phyloP scores from a whole-genome alignment of 1,139 yeast genomes.

The Yamadazyma kanchanaburiensis region DNA sequence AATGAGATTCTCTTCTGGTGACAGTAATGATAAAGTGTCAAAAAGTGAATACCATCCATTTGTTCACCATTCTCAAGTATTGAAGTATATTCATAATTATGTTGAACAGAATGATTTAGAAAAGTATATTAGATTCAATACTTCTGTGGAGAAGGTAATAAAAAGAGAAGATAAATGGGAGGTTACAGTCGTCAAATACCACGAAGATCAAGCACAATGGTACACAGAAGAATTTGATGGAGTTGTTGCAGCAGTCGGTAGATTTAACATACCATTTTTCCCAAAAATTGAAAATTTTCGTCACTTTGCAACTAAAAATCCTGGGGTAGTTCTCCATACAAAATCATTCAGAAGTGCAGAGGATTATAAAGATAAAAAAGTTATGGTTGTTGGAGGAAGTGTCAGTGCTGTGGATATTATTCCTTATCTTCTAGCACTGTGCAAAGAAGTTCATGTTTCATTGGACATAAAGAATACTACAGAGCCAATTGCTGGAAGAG shows the following conservation, averaged over 20 bases:
- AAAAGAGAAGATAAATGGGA: slow-evolving; percentile 41
- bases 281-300: slow-evolving; percentile 51
- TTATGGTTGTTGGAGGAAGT: slow-evolving; percentile 50
- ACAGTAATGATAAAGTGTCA: slow-evolving; percentile 18
- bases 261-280: slow-evolving; percentile 48
- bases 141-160: slow-evolving; percentile 37
- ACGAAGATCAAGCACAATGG: slow-evolving; percentile 28
- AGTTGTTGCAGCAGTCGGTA: slow-evolving; percentile 54
- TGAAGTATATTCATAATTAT: slow-evolving; percentile 25
- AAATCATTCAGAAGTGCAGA: slow-evolving; percentile 54
- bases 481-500: neutral
- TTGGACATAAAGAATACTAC: neutral
- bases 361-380: slow-evolving; percentile 38
- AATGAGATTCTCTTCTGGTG: slow-evolving; percentile 37
- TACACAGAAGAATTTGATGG: slow-evolving; percentile 43
- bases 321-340: slow-evolving; percentile 55
- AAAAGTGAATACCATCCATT: slow-evolving; percentile 26
- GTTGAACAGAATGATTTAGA: slow-evolving; percentile 25
- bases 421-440: slow-evolving; percentile 27
- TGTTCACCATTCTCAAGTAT: slow-evolving; percentile 36
- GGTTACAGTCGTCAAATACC: slow-evolving; percentile 27
- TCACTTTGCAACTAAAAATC: slow-evolving; percentile 42
- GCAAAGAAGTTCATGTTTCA: neutral
- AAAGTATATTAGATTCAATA: slow-evolving; percentile 32
- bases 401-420: slow-evolving; percentile 49